Conservation (phyloP, 345 rosid genomes). For the Rhodamnia argentea region DNA sequence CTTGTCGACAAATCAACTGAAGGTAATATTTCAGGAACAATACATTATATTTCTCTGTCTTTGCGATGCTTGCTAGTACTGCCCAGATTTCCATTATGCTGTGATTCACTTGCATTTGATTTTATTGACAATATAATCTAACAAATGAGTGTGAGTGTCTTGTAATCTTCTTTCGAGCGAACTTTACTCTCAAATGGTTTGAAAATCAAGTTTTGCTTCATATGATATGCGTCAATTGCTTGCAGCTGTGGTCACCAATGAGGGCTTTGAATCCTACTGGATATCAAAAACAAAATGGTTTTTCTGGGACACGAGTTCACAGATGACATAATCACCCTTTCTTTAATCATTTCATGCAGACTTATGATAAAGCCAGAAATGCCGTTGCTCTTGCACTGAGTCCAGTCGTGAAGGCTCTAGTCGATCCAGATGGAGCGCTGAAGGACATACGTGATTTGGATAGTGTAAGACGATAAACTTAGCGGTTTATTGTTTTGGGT, state of each 20-base stretch:
- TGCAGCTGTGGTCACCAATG: background rate
- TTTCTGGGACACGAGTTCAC: background rate
- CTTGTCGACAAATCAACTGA: constrained; percentile 75
- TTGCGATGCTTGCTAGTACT: background rate
- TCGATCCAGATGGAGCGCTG: constrained; percentile 90
- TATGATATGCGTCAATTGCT: background rate
- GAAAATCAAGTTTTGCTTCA: background rate
- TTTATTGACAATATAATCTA: background rate
- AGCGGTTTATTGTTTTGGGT: background rate
- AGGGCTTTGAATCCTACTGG: background rate
- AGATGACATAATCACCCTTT: background rate
- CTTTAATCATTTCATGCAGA: constrained; percentile 23
- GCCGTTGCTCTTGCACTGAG: constrained; percentile 91
- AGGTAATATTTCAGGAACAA: constrained; percentile 28
- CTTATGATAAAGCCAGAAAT: constrained; percentile 91
- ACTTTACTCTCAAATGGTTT: background rate
- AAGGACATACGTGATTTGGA: constrained; percentile 78
- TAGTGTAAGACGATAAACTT: constrained; percentile 36
- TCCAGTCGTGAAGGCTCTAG: constrained; percentile 88
- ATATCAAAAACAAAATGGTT: background rate
- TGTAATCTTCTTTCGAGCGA: background rate
- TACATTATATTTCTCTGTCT: background rate
- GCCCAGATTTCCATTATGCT: background rate
- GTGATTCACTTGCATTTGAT: background rate
- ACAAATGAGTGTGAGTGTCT: background rate